phyloP scores from a whole-genome alignment of 2,329 filamentous ascomycete genomes.

The Fusarium xyrophilum region DNA sequence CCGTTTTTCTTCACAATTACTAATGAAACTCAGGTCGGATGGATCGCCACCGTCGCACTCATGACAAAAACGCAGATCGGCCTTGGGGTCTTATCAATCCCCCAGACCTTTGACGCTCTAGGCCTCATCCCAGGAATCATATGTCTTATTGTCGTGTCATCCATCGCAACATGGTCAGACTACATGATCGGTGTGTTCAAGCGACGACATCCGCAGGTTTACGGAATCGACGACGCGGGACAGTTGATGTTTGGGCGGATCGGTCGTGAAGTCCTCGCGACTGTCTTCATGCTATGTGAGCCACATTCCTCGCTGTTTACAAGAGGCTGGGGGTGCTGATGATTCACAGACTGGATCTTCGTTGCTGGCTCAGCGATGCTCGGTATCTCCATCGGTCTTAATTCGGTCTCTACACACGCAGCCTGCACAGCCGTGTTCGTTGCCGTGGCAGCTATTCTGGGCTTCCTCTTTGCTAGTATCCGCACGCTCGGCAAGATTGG shows the following conservation, averaged over 20 bases:
- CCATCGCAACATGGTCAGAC: conserved; percentile 44
- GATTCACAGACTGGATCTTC: conserved; percentile 17
- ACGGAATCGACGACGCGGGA: conserved; percentile 62
- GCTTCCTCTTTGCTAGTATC: conserved; percentile 45
- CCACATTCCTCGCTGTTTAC: fast-evolving
- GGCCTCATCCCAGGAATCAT: conserved; percentile 57
- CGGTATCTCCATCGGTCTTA: conserved; percentile 51
- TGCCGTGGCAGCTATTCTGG: conserved; percentile 43
- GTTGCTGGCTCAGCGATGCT: conserved; percentile 34
- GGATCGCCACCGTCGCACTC: conserved; percentile 52
- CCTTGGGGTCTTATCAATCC: conserved; percentile 57
- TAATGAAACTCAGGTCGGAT: conserved; percentile 45
- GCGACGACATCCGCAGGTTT: conserved; percentile 56
- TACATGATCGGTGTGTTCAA: conserved; percentile 59
- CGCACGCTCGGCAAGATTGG: conserved; percentile 44
- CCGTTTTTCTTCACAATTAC: neutral
- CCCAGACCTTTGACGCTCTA: conserved; percentile 52
- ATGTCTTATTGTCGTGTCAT: conserved; percentile 48
- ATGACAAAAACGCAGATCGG: conserved; percentile 58
- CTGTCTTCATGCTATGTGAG: conserved; percentile 47
- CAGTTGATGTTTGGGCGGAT: conserved; percentile 55
- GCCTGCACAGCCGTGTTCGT: conserved; percentile 52
- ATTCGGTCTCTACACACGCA: conserved; percentile 50
- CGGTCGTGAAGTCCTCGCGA: conserved; percentile 53
- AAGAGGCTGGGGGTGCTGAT: neutral